Evolutionary conservation across 73 alveolate species (phyloP).

Genomic region (Paramecium pentaurelia): DNA sequence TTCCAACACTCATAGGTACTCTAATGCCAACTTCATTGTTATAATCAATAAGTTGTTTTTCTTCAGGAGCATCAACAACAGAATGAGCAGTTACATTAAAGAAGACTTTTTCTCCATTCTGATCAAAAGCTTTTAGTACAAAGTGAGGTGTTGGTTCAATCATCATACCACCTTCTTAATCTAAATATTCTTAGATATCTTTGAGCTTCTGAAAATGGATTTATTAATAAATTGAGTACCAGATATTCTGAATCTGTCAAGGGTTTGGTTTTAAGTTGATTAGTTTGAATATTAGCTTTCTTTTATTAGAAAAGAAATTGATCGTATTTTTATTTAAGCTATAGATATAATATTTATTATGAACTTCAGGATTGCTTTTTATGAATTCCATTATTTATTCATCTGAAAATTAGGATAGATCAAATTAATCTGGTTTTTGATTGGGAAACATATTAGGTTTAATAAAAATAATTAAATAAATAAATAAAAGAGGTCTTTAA

Average conservation of each 20-base stretch:
- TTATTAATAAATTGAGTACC: neutral
- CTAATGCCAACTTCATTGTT: slow-evolving; percentile 61
- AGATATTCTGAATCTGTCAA: neutral
- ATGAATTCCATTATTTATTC: neutral
- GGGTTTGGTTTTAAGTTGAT: neutral
- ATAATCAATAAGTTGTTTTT: slow-evolving; percentile 51
- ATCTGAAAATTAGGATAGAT: neutral
- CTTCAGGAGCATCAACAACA: slow-evolving; percentile 62
- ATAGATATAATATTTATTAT: neutral
- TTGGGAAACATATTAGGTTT: neutral
- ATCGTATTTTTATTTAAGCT: neutral
- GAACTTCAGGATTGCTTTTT: neutral
- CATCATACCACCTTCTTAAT: slow-evolving; percentile 65
- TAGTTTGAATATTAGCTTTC: neutral
- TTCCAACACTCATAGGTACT: slow-evolving; percentile 69
- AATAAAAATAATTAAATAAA: no score
- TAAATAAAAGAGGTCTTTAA: neutral
- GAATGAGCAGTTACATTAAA: slow-evolving; percentile 60
- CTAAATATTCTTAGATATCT: slow-evolving; percentile 53
- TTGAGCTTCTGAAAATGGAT: neutral
- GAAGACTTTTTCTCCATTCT: slow-evolving; percentile 63
- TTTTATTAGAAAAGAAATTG: neutral
- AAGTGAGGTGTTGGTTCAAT: slow-evolving; percentile 55
- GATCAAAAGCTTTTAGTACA: slow-evolving; percentile 60
- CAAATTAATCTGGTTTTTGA: neutral